Evolutionary conservation across 2,329 filamentous ascomycete species (phyloP).

Genomic region (Talaromyces sp.): DNA sequence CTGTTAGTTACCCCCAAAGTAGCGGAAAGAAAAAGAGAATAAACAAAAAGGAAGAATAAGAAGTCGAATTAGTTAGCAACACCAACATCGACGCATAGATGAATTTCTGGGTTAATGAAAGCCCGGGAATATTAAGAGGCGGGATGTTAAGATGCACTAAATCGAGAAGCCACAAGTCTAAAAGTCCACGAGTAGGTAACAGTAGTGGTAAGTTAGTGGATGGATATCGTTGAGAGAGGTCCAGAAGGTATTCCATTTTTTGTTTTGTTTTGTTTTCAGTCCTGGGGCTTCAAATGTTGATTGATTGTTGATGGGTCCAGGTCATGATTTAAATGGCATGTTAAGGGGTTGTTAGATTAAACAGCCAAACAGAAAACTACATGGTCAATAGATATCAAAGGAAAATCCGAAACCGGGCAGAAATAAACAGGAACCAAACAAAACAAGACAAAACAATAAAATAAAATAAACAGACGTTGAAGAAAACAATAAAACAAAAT

Average conservation of each 20-base stretch:
- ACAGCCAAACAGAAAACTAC: background rate
- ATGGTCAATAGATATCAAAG: background rate
- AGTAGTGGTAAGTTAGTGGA: background rate
- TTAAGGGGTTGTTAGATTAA: background rate
- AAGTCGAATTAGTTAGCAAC: no score
- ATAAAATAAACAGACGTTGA: background rate
- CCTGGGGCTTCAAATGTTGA: constrained; percentile 1
- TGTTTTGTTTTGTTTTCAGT: background rate
- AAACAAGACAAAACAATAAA: background rate
- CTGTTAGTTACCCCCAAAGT: no score
- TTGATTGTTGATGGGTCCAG: background rate
- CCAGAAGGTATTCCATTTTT: background rate
- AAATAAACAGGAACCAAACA: background rate
- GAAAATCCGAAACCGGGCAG: background rate
- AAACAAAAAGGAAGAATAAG: no score
- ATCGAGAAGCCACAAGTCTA: no score
- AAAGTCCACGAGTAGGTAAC: background rate
- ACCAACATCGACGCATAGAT: no score
- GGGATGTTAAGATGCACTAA: no score
- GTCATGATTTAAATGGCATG: background rate
- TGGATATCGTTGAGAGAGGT: background rate
- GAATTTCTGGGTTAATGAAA: no score
- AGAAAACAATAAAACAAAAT: background rate
- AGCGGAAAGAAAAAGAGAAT: no score
- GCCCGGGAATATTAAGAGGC: no score